phyloP scores from a whole-genome alignment of 495 filamentous ascomycete species.

The Thozetella sp. region DNA sequence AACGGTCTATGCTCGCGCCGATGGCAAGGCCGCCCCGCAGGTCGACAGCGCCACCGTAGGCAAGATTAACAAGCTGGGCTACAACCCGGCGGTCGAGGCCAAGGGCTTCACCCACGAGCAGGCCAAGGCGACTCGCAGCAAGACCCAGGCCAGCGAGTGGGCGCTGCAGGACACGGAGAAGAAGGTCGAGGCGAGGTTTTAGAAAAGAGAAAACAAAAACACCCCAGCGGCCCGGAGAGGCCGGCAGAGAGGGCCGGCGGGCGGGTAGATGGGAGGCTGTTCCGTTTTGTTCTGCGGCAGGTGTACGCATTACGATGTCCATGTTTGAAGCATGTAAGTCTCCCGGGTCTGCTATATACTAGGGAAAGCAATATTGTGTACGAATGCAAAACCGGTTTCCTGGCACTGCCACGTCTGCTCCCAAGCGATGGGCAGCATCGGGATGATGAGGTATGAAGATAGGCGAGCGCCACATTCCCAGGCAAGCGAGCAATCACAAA shows the following conservation, averaged over 20 bases:
- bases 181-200: conserved; percentile 62
- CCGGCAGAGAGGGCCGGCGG: not conserved
- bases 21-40: conserved; percentile 62
- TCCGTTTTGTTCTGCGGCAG: no score
- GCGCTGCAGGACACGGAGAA: conserved; percentile 73
- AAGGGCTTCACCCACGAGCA: conserved; percentile 81
- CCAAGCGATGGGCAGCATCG: no score
- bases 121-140: conserved; percentile 70
- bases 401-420: no score
- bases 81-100: conserved; percentile 92
- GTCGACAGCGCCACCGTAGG: conserved; percentile 62
- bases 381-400: no score
- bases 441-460: no score
- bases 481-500: no score
- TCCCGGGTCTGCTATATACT: no score
- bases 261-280: conserved; percentile 1
- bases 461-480: no score
- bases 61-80: conserved; percentile 69
- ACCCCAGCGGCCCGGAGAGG: not conserved
- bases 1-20: conserved; percentile 87
- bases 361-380: no score
- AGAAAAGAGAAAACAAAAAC: not conserved
- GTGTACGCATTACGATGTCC: no score
- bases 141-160: conserved; percentile 66
- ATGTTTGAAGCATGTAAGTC: no score